phyloP scores from a whole-genome alignment of 2,329 filamentous ascomycete species.

The Fusarium armeniacum region DNA sequence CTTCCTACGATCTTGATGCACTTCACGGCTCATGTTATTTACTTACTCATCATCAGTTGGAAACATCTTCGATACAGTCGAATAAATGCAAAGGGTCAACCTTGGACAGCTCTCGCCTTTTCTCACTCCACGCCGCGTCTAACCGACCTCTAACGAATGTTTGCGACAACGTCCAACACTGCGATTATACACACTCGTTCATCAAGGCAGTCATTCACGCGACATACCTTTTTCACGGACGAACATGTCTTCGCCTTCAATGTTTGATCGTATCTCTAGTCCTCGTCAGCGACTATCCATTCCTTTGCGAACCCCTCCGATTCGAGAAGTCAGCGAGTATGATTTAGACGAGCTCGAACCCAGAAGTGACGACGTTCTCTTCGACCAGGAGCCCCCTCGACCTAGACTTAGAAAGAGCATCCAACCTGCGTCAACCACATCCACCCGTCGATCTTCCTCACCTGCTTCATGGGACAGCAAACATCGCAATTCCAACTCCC shows the following conservation, averaged over 20 bases:
- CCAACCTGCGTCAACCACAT: slow-evolving; percentile 13
- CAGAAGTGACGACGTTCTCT: slow-evolving; percentile 50
- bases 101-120: neutral
- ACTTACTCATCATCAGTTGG: neutral
- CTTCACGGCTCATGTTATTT: neutral
- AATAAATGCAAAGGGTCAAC: slow-evolving; percentile 6
- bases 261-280: slow-evolving; percentile 50
- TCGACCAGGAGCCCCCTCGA: slow-evolving; percentile 43
- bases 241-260: slow-evolving; percentile 50
- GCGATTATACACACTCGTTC: slow-evolving; percentile 6
- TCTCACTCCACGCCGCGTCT: slow-evolving; percentile 10
- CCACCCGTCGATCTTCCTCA: slow-evolving; percentile 36
- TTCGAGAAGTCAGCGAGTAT: slow-evolving; percentile 54
- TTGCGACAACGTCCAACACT: slow-evolving; percentile 23
- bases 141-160: slow-evolving; percentile 27
- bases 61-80: neutral
- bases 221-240: neutral
- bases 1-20: slow-evolving; percentile 18
- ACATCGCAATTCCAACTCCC: slow-evolving; percentile 51
- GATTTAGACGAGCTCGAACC: slow-evolving; percentile 59
- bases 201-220: neutral
- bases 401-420: slow-evolving; percentile 42
- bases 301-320: slow-evolving; percentile 47
- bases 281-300: slow-evolving; percentile 47
- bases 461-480: slow-evolving; percentile 43